A percentile compares a stretch with the other conserved stretches of the same genome.
Conservation (phyloP, 768 basidiomycete species). For the Asterophora lycoperdoides region DNA sequence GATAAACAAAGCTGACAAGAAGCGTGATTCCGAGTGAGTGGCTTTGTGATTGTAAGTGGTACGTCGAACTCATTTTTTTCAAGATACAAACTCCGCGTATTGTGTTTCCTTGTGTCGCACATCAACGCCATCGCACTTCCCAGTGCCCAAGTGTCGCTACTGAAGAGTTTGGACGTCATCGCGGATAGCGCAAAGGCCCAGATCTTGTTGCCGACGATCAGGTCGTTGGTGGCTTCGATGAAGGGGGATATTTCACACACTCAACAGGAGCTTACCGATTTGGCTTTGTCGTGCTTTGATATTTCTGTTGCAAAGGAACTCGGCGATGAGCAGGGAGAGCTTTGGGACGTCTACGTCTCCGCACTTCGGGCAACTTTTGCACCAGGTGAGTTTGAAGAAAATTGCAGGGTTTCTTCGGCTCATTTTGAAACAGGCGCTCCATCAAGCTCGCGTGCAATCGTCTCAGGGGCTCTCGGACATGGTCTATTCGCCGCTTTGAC, state of each 20-base stretch:
- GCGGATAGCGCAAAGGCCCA: constrained; percentile 45
- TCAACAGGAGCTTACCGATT: constrained; percentile 33
- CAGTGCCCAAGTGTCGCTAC: constrained; percentile 46
- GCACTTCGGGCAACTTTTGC: constrained; percentile 42
- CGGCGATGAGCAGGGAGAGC: constrained; percentile 34
- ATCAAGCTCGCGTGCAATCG: constrained; percentile 33
- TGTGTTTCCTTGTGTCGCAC: constrained; percentile 82
- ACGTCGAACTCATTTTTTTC: neutral
- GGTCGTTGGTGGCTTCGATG: constrained; percentile 27
- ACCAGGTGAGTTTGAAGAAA: constrained; percentile 35
- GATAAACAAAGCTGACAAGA: constrained; percentile 46
- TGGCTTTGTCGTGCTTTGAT: constrained; percentile 52
- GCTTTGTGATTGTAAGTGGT: neutral
- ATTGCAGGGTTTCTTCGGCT: neutral
- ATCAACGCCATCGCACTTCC: constrained; percentile 52
- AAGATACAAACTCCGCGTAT: constrained; percentile 67
- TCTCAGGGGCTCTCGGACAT: constrained; percentile 43
- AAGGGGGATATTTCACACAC: constrained; percentile 17
- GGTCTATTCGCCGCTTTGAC: constrained; percentile 55
- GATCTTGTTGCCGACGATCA: constrained; percentile 57
- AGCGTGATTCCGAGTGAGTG: constrained; percentile 52
- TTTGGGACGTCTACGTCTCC: constrained; percentile 51
- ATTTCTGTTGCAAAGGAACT: constrained; percentile 39
- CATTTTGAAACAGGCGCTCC: constrained; percentile 32
- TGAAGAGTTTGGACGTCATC: constrained; percentile 44